Evolutionary conservation across 257 asterid species (phyloP).

Genomic region (Fraxinus quadrangulata): DNA sequence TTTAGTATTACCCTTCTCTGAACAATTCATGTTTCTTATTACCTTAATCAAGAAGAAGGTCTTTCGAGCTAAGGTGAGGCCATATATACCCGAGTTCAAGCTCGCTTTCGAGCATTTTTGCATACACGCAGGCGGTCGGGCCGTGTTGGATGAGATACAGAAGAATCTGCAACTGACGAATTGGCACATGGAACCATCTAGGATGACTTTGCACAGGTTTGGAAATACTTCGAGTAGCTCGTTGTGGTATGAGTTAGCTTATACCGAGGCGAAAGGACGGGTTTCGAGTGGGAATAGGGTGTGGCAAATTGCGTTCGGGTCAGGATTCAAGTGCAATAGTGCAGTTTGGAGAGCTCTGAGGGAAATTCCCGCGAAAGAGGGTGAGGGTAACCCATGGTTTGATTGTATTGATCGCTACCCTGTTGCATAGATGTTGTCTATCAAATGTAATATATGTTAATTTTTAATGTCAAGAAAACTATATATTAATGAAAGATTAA

Average conservation of each 20-base stretch:
- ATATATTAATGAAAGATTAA: neutral
- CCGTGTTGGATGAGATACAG: constrained; percentile 55
- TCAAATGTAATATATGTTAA: neutral
- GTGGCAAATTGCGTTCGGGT: constrained; percentile 68
- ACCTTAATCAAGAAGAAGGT: constrained; percentile 41
- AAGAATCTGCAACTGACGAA: constrained; percentile 51
- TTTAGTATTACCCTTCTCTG: constrained; percentile 49
- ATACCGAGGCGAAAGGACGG: constrained; percentile 50
- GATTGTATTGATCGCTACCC: constrained; percentile 51
- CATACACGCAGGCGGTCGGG: constrained; percentile 61
- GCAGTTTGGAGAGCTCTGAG: constrained; percentile 58
- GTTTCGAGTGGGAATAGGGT: constrained; percentile 43
- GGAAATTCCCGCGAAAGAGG: constrained; percentile 32
- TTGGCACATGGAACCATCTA: constrained; percentile 69
- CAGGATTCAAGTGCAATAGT: constrained; percentile 65
- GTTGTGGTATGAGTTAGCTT: constrained; percentile 57
- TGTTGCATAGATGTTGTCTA: neutral
- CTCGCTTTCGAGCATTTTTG: constrained; percentile 65
- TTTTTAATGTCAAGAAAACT: neutral
- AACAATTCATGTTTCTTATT: constrained; percentile 48
- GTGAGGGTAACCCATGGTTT: constrained; percentile 45
- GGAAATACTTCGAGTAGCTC: constrained; percentile 68
- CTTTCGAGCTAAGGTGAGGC: constrained; percentile 44
- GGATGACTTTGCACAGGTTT: constrained; percentile 62
- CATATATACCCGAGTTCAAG: constrained; percentile 62